Conservation (phyloP, 352 stramenopile genomes). For the Globisporangium nodosum region DNA sequence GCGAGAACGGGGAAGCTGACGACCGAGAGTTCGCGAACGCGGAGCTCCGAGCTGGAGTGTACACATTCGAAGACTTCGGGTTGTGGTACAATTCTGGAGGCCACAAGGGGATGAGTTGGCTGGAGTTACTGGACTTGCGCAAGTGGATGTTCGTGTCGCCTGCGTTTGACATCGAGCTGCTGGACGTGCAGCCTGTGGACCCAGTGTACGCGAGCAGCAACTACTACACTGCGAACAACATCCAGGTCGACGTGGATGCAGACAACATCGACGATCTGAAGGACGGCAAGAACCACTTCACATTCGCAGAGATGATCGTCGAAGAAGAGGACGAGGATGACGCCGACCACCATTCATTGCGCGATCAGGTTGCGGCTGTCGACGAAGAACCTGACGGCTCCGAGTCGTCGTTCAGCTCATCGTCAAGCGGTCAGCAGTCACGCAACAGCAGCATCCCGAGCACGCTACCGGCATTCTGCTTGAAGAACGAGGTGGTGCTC, state of each 20-base stretch:
- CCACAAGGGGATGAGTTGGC: conserved; percentile 74
- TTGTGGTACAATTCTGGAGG: conserved; percentile 83
- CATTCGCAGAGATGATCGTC: conserved; percentile 57
- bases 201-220: conserved; percentile 66
- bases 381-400: conserved; percentile 11
- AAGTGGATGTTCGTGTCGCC: conserved; percentile 83
- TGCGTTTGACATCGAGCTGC: conserved; percentile 50
- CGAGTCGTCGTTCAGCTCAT: conserved; percentile 46
- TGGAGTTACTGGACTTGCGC: conserved; percentile 79
- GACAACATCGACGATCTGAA: conserved; percentile 28
- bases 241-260: conserved; percentile 66
- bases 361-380: not conserved
- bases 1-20: conserved; percentile 7
- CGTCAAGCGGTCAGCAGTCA: conserved; percentile 45
- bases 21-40: conserved; percentile 36
- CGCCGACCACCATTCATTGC: conserved; percentile 3
- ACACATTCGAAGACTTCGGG: conserved; percentile 82
- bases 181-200: conserved; percentile 71
- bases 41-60: conserved; percentile 47
- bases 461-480: conserved; percentile 56
- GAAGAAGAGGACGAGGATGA: conserved; percentile 76
- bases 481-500: conserved; percentile 83
- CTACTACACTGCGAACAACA: conserved; percentile 85
- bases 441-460: conserved; percentile 46
- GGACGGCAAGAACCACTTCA: conserved; percentile 37